A percentile compares a stretch with the other conserved stretches of the same genome.
These are phyloP conservation scores for Globisporangium carolinianum DNA, from an alignment of 352 stramenopile genomes.

Conservation along the genomic window DNA sequence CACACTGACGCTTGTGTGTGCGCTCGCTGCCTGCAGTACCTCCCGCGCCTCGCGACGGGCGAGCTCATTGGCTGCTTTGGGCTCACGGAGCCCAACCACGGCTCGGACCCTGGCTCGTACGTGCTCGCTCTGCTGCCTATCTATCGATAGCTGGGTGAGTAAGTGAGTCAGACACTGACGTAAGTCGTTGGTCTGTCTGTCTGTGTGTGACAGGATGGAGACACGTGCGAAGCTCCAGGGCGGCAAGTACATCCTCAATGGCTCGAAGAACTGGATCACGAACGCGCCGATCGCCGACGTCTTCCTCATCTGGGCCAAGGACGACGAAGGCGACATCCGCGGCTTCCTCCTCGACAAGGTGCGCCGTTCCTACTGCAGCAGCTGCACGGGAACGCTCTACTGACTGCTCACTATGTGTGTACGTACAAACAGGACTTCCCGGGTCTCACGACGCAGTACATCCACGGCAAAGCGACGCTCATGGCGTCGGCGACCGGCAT, in stretches of 20 bases:
- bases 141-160: too few species aligned
- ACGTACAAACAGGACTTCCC: conserved; percentile 54
- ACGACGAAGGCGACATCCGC: conserved; percentile 91
- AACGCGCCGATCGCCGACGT: conserved; percentile 97
- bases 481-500: conserved; percentile 94
- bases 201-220: conserved; percentile 81
- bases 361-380: not conserved
- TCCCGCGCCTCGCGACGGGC: conserved; percentile 91
- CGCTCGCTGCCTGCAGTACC: conserved; percentile 60
- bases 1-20: conserved; percentile 12
- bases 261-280: conserved; percentile 95
- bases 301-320: conserved; percentile 96
- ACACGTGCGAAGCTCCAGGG: conserved; percentile 84
- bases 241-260: conserved; percentile 95
- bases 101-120: conserved; percentile 90
- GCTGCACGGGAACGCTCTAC: not conserved
- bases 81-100: conserved; percentile 97
- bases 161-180: not conserved
- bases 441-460: conserved; percentile 91
- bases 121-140: conserved; percentile 5
- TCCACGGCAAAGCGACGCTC: conserved; percentile 95
- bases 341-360: conserved; percentile 95
- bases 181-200: too few species aligned
- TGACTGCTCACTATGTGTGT: not conserved
- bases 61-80: conserved; percentile 97